Conservation (phyloP, 2,329 filamentous ascomycete species). For the Aspergillus novoparasiticus region DNA sequence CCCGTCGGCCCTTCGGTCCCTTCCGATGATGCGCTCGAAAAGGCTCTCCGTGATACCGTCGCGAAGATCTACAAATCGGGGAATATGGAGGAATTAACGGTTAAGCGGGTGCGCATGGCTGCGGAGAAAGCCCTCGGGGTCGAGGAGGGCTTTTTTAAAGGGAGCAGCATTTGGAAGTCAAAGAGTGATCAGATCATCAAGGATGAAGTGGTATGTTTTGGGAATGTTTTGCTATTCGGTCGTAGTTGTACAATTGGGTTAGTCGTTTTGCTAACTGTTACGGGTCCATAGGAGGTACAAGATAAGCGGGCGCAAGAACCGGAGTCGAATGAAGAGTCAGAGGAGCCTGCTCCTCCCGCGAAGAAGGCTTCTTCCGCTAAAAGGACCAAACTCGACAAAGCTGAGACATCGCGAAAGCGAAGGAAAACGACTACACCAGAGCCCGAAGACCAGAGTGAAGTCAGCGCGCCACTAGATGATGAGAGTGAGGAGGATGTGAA, state of each 20-base stretch:
- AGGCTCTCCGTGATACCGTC: slow-evolving; percentile 42
- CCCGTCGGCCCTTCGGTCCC: slow-evolving; percentile 20
- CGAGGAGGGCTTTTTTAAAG: slow-evolving; percentile 58
- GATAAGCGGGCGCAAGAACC: slow-evolving; percentile 25
- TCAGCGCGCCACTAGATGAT: slow-evolving; percentile 14
- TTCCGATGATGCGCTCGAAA: slow-evolving; percentile 40
- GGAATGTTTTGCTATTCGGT: neutral
- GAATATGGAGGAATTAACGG: slow-evolving; percentile 56
- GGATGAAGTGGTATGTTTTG: slow-evolving; percentile 51
- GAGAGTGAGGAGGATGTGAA: slow-evolving; percentile 26
- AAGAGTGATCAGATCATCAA: slow-evolving; percentile 57
- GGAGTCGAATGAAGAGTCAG: slow-evolving; percentile 13
- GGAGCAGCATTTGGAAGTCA: slow-evolving; percentile 55
- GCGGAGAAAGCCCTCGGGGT: slow-evolving; percentile 57
- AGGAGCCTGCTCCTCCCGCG: slow-evolving; percentile 18
- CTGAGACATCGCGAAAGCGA: slow-evolving; percentile 35
- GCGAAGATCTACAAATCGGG: slow-evolving; percentile 37
- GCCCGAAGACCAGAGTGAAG: slow-evolving; percentile 26
- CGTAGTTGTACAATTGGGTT: neutral
- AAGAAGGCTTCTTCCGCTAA: slow-evolving; percentile 30
- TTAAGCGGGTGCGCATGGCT: slow-evolving; percentile 58
- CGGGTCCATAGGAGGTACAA: slow-evolving; percentile 33
- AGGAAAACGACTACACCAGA: slow-evolving; percentile 35
- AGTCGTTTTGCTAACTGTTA: neutral
- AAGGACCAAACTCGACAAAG: slow-evolving; percentile 25